phyloP scores from a whole-genome alignment of 2,329 filamentous ascomycete genomes.

The Trichoderma atroviride region DNA sequence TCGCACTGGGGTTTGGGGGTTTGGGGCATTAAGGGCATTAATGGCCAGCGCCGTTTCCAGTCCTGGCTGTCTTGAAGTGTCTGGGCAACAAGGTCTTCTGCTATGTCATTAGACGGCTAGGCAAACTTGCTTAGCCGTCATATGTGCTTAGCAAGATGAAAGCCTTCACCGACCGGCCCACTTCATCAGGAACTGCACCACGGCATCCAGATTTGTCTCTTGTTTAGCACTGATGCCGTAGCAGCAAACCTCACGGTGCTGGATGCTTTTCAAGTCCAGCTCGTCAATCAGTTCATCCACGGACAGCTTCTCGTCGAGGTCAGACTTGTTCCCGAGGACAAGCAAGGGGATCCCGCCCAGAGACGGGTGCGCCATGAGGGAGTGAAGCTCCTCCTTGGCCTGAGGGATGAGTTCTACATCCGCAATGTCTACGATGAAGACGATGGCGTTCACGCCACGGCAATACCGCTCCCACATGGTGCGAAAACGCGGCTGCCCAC shows the following conservation, averaged over 20 bases:
- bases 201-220: constrained; percentile 96
- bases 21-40: constrained; percentile 17
- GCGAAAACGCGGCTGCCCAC: constrained; percentile 93
- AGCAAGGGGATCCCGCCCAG: constrained; percentile 89
- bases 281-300: constrained; percentile 96
- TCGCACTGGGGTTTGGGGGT: constrained; percentile 1
- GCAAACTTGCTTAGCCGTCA: constrained; percentile 5
- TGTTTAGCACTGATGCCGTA: constrained; percentile 99
- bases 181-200: constrained; percentile 94
- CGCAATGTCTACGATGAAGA: constrained; percentile 97
- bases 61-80: neutral
- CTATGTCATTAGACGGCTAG: constrained; percentile 24
- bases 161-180: constrained; percentile 70
- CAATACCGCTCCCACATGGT: constrained; percentile 99
- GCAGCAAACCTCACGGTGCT: constrained; percentile 92
- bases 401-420: constrained; percentile 78
- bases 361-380: constrained; percentile 80
- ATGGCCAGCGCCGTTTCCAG: constrained; percentile 1
- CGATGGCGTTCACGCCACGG: constrained; percentile 93
- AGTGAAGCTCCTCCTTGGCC: constrained; percentile 89
- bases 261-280: constrained; percentile 85
- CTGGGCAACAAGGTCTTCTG: constrained; percentile 8
- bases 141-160: neutral
- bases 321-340: constrained; percentile 96
- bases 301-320: constrained; percentile 84